Evolutionary conservation across 1,139 yeast species (phyloP), one percentile per base, ranked within the genome.

Genomic region (Magnusiomyces suaveolens): DNA sequence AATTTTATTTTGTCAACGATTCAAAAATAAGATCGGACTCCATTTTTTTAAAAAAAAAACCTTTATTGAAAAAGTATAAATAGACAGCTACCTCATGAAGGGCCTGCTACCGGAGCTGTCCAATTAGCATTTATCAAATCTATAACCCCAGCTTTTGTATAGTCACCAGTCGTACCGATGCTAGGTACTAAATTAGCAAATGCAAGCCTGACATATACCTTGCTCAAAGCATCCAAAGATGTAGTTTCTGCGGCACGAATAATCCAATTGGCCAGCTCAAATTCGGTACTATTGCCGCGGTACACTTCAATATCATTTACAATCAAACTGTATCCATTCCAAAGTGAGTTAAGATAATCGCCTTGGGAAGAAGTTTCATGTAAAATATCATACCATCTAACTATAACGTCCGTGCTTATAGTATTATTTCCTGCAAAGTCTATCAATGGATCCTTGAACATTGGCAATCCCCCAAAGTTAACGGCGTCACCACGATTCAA

Each of bases 221-320:
- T 25, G 56, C 55, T 26, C 23, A 41, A 14, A 18, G 47, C 33
- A 4, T 41, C 44, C 6, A 41, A 20, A 21, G 44, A 41, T 21
- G 44, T 41, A 4, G 44, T 41, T 54, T 52, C 41, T 46, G 51
- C 25, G 46, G 48, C 25, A 44, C 52, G 24, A 1, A 54, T 55
- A 2, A 63, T 53, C 68, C 69, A 67, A 6, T 55, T 54, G 4
- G 65, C 56, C 32, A 69, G 50, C 23, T 66, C 61, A 56, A 66
- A 68, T 10, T 56, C 41, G 2, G 66, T 61, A 1, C 44, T 60
- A 10, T 59, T 49, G 1, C 87, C 95, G 2, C 83, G 78, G 63
- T 77, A 85, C 43, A 82, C 72, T 66, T 88, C 96, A n/a, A 88
- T 72, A 63, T 89, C 96, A 63, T 89, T 87, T 44, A 89, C 71